Evolutionary conservation across 163 green algal genomes (phyloP).

Genomic region (Prototheca cutis): DNA sequence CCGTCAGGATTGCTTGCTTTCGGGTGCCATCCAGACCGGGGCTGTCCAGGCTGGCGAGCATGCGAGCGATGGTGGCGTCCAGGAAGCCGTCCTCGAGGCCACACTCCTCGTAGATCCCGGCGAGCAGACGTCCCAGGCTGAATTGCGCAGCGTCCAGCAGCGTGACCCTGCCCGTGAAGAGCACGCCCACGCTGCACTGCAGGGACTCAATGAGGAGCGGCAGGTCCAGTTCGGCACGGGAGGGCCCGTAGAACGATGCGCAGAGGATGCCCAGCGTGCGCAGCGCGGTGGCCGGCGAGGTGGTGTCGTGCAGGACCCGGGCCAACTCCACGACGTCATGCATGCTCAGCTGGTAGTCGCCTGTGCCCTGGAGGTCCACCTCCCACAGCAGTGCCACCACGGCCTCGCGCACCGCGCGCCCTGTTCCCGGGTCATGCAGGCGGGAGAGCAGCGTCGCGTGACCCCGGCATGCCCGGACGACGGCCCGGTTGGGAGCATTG

Average conservation of each 20-base stretch:
- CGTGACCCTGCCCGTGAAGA: background rate
- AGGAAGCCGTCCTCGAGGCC: background rate
- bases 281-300: background rate
- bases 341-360: background rate
- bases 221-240: background rate
- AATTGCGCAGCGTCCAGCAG: constrained; percentile 24
- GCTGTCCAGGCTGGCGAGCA: constrained; percentile 9
- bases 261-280: background rate
- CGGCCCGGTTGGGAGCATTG: constrained; percentile 30
- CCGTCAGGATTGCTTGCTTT: constrained; percentile 21
- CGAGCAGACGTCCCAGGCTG: constrained; percentile 18
- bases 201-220: background rate
- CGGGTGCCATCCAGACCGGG: background rate
- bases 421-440: constrained; percentile 10
- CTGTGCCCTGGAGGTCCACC: constrained; percentile 5
- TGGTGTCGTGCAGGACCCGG: constrained; percentile 14
- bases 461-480: constrained; percentile 7
- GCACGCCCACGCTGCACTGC: background rate
- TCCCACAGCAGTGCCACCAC: constrained; percentile 30
- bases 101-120: background rate
- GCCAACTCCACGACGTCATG: constrained; percentile 13
- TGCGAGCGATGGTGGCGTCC: background rate
- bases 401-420: constrained; percentile 13
- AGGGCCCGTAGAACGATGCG: background rate
- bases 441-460: no score